A percentile compares a stretch with the other conserved stretches of the same genome.
Evolutionary conservation across 306 rosid species (phyloP).

Genomic region (Potentilla sterilis): DNA sequence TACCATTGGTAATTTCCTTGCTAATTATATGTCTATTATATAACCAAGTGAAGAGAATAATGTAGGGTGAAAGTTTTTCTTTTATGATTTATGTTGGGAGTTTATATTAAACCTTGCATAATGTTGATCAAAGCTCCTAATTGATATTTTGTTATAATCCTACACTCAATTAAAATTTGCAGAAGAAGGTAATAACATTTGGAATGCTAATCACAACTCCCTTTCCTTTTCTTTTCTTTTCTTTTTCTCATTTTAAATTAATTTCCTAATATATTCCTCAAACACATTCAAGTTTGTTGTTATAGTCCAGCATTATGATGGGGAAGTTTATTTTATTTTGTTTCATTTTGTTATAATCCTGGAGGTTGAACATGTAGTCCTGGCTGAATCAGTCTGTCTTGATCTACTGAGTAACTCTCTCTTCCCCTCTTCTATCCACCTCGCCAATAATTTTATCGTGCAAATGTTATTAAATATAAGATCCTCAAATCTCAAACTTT

Average conservation of each 20-base stretch:
- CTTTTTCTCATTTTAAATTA: neutral
- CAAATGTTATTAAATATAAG: neutral
- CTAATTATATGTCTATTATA: conserved; percentile 19
- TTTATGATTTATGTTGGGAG: neutral
- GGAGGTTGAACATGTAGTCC: neutral
- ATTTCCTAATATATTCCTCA: neutral
- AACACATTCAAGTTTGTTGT: neutral
- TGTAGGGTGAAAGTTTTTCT: neutral
- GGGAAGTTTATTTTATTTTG: neutral
- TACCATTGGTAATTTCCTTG: conserved; percentile 67
- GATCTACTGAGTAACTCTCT: neutral
- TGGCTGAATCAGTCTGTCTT: conserved; percentile 1
- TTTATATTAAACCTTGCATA: neutral
- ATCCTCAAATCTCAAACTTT: neutral
- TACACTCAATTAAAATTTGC: neutral
- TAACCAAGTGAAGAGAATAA: conserved; percentile 16
- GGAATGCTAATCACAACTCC: neutral
- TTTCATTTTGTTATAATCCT: neutral
- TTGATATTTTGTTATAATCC: neutral
- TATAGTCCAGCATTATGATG: neutral
- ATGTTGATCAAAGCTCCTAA: neutral
- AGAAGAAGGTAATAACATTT: neutral
- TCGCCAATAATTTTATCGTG: neutral
- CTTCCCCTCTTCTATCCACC: neutral
- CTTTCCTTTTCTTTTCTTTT: neutral